Evolutionary conservation across 2,329 filamentous ascomycete species (phyloP).

Genomic region (Penicillium sp.): DNA sequence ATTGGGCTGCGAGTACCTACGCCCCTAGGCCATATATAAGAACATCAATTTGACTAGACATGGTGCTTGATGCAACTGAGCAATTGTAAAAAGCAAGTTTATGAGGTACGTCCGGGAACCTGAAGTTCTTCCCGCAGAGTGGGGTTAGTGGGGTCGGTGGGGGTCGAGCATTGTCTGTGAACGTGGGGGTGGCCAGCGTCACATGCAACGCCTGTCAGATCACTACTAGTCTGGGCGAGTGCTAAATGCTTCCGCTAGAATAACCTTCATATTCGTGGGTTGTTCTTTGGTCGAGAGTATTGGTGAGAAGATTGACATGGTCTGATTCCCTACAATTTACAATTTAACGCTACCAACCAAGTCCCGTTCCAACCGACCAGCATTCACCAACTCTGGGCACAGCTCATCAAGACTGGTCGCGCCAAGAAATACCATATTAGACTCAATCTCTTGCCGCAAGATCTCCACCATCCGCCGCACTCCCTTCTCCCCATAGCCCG

Average conservation of each 20-base stretch:
- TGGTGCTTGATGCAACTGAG: slow-evolving; percentile 8
- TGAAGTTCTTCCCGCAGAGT: background rate
- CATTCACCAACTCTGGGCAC: slow-evolving; percentile 32
- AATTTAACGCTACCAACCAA: slow-evolving; percentile 32
- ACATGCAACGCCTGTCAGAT: background rate
- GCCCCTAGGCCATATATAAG: slow-evolving; percentile 56
- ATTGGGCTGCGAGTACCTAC: slow-evolving; percentile 37
- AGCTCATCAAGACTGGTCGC: slow-evolving; percentile 29
- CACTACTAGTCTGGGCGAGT: too few relatives aligned
- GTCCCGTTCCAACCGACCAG: slow-evolving; percentile 32
- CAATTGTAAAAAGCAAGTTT: background rate
- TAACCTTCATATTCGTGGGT: fast-evolving
- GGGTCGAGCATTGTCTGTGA: background rate
- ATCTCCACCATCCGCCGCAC: slow-evolving; percentile 46
- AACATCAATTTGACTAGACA: slow-evolving; percentile 40
- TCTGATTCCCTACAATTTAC: slow-evolving; percentile 5
- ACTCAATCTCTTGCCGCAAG: slow-evolving; percentile 34
- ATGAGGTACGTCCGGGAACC: background rate
- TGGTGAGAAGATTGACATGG: background rate
- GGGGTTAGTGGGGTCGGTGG: background rate
- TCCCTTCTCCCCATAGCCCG: slow-evolving; percentile 58
- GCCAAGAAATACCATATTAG: slow-evolving; percentile 37
- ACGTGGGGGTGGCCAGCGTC: background rate
- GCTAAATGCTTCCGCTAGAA: too few relatives aligned
- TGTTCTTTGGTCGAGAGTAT: too few relatives aligned